These are phyloP conservation scores for Aureobasidium subglaciale DNA, from an alignment of 2,329 filamentous ascomycete species.

Conservation along the genomic window DNA sequence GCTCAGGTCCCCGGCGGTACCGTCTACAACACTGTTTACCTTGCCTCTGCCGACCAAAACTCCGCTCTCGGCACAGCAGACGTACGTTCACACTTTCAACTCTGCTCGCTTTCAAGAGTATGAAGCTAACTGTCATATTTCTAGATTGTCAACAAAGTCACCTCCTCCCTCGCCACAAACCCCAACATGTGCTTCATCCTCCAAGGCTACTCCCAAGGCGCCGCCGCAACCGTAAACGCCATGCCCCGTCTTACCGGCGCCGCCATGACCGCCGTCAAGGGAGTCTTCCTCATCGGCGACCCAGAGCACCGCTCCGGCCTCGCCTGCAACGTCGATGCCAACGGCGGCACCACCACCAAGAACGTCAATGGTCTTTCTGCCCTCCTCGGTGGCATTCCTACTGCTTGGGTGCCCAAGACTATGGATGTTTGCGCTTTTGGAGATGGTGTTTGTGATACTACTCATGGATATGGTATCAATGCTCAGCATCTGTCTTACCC, in stretches of 20 bases:
- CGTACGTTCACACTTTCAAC: slow-evolving; percentile 11
- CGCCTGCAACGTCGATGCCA: slow-evolving; percentile 31
- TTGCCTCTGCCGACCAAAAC: slow-evolving; percentile 25
- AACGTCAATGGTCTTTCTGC: slow-evolving; percentile 26
- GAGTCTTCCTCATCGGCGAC: slow-evolving; percentile 32
- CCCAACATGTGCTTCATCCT: slow-evolving; percentile 32
- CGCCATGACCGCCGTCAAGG: slow-evolving; percentile 30
- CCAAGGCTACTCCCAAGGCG: slow-evolving; percentile 33
- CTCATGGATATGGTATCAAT: slow-evolving; percentile 28
- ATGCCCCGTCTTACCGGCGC: slow-evolving; percentile 28
- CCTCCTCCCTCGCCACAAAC: slow-evolving; percentile 20
- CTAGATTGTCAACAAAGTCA: slow-evolving; percentile 29
- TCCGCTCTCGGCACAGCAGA: slow-evolving; percentile 25
- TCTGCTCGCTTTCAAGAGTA: not conserved
- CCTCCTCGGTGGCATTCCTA: slow-evolving; percentile 22
- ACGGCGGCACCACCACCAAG: slow-evolving; percentile 28
- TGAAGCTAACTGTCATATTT: not conserved
- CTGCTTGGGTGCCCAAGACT: slow-evolving; percentile 30
- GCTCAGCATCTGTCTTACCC: slow-evolving; percentile 27
- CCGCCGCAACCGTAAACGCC: slow-evolving; percentile 30
- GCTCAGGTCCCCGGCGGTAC: slow-evolving; percentile 27
- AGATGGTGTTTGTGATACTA: slow-evolving; percentile 34
- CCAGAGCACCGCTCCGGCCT: slow-evolving; percentile 29
- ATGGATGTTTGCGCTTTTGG: slow-evolving; percentile 32
- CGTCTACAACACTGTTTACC: slow-evolving; percentile 31